Conservation (phyloP, 257 asterid species). For the Lycium barbarum region DNA sequence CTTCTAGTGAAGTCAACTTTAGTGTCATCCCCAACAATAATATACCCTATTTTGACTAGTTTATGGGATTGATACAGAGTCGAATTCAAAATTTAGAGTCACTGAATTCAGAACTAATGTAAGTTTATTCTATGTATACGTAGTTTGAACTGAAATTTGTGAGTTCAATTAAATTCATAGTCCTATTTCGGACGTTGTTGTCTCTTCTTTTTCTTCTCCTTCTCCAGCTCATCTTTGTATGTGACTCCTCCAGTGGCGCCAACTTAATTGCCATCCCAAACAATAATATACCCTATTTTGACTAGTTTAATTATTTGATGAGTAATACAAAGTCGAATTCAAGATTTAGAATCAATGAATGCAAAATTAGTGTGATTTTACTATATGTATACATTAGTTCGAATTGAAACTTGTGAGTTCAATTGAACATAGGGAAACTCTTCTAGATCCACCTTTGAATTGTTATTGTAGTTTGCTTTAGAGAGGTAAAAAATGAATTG, state of each 20-base stretch:
- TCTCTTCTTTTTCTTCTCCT: constrained; percentile 29
- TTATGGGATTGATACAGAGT: neutral
- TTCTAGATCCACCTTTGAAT: neutral
- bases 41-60: constrained; percentile 63
- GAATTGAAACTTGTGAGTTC: neutral
- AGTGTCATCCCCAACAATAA: constrained; percentile 56
- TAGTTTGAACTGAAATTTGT: neutral
- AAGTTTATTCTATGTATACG: neutral
- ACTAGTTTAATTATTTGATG: constrained; percentile 20
- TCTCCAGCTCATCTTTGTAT: constrained; percentile 59
- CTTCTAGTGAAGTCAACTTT: constrained; percentile 55
- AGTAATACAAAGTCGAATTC: neutral
- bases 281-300: constrained; percentile 69
- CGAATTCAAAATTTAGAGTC: neutral
- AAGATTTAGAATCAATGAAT: neutral
- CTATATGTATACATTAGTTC: neutral
- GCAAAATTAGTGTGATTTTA: neutral
- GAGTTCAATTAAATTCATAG: neutral
- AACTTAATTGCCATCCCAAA: constrained; percentile 56
- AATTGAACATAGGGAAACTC: neutral
- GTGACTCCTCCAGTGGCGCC: constrained; percentile 51
- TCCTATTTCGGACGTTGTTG: too few species aligned
- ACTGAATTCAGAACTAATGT: neutral
- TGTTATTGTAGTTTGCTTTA: neutral
- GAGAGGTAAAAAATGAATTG: neutral